Evolutionary conservation across 768 basidiomycete genomes (phyloP), one percentile per base, ranked within the genome.

Genomic region (Kwoniella botswanensis): DNA sequence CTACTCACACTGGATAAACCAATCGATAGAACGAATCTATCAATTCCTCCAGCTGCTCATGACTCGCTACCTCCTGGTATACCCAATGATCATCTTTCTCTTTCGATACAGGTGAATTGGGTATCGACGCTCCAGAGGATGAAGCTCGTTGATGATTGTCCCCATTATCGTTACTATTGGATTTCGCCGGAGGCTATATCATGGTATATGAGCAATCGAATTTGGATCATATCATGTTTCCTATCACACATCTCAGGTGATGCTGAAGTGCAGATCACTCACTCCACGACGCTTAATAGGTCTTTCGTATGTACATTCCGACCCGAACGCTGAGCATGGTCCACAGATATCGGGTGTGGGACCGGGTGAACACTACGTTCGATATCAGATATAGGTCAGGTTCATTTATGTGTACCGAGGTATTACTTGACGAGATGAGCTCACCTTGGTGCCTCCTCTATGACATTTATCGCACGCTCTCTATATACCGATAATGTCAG

Each of bases 271-370:
- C 41, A 42, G 9, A 50, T 61, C 18, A 69, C 77, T 72, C 44
- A 78, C 77, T n/a, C 77, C 77, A 62, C 77, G 71, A 6, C 77
- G 68, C 62, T 79, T 79, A 57, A 76, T 69, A 6, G 77, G 77
- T 15, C 77, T 62, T 18, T 72, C 56, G 42, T 74, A 79, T 1
- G 77, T 79, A 53, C 77, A 79, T 42, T 63, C 41, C 10, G 69
- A 56, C 4, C 71, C 73, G 52, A 74, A 76, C 2, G 73, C 61
- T 21, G 65, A 56, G 67, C 77, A 79, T 26, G 77, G 74, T 22
- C 44, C 70, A 58, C 77, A 78, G 11, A 69, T 50, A 5, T 22
- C 21, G 1, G 63, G 60, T 12, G 44, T 63, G 2, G 66, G n/a
- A 13, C 75, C 71, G 4, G 73, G 46, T n/a, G 73, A 54, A 56